These are phyloP conservation scores for Pestalotiopsis sp. DNA, from an alignment of 2,329 filamentous ascomycete species.

Conservation along the genomic window DNA sequence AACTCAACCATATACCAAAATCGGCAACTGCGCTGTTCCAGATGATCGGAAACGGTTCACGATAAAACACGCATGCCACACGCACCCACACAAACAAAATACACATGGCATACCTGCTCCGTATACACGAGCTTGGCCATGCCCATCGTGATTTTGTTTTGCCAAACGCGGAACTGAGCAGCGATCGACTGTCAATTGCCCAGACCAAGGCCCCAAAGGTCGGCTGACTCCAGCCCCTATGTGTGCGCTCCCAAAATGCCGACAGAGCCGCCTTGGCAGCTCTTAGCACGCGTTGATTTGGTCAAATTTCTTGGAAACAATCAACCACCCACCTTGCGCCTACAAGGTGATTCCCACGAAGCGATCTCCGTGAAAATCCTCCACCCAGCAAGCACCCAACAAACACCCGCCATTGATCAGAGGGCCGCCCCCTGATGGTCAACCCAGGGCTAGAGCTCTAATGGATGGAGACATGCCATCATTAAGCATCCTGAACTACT, in stretches of 20 bases:
- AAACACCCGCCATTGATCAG: too few relatives aligned
- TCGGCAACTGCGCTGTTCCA: background rate
- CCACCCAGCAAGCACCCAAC: background rate
- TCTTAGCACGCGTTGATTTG: background rate
- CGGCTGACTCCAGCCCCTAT: background rate
- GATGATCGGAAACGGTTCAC: background rate
- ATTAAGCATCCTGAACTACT: background rate
- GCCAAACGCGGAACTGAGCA: background rate
- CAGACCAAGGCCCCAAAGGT: background rate
- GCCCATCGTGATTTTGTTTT: background rate
- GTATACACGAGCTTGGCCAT: background rate
- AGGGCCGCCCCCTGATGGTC: too few relatives aligned
- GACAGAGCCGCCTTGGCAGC: conserved; percentile 3
- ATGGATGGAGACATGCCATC: background rate
- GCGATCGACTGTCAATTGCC: background rate
- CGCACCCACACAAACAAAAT: background rate
- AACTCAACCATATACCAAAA: background rate
- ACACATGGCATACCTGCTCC: background rate
- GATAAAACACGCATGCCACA: background rate
- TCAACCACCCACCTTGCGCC: background rate
- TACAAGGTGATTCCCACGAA: background rate
- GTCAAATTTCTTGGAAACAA: background rate
- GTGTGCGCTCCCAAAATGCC: background rate
- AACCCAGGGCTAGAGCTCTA: too few relatives aligned
- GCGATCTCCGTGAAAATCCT: background rate